Conservation (phyloP, 75 land plant species). For the Sequoia sempervirens region DNA sequence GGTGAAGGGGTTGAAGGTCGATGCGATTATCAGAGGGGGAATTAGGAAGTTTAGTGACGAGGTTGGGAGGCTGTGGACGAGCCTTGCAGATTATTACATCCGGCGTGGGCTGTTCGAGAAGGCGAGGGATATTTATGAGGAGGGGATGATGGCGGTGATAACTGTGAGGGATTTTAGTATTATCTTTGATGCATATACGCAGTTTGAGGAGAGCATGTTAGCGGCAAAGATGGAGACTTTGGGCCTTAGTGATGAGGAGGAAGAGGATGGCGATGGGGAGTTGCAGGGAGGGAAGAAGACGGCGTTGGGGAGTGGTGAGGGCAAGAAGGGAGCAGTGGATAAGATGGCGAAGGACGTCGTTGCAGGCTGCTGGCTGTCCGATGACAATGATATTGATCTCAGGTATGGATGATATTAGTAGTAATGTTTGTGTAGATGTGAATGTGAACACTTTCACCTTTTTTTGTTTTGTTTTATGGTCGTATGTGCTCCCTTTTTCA, state of each 20-base stretch:
- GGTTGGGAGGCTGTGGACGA: conserved; percentile 93
- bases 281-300: conserved; percentile 17
- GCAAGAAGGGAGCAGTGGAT: conserved; percentile 8
- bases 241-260: conserved; percentile 48
- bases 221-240: conserved; percentile 64
- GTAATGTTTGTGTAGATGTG: not conserved
- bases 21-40: conserved; percentile 88
- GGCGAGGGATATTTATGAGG: conserved; percentile 90
- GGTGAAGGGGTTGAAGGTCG: conserved; percentile 87
- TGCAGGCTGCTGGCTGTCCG: conserved; percentile 64
- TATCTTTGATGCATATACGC: conserved; percentile 83
- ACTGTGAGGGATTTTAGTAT: conserved; percentile 93
- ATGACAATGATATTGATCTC: conserved; percentile 78
- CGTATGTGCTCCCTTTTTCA: too few relatives aligned
- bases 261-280: conserved; percentile 22
- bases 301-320: not conserved
- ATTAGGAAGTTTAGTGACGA: conserved; percentile 87
- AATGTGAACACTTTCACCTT: too few relatives aligned
- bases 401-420: not conserved
- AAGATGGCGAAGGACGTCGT: conserved; percentile 44
- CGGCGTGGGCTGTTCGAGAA: conserved; percentile 78
- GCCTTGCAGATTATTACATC: conserved; percentile 92
- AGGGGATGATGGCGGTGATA: conserved; percentile 79
- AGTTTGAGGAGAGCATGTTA: conserved; percentile 91
- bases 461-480: too few relatives aligned